Evolutionary conservation across 495 filamentous ascomycete species (phyloP), one percentile per base, ranked within the genome.

Genomic region (Aspergillus taichungensis): DNA sequence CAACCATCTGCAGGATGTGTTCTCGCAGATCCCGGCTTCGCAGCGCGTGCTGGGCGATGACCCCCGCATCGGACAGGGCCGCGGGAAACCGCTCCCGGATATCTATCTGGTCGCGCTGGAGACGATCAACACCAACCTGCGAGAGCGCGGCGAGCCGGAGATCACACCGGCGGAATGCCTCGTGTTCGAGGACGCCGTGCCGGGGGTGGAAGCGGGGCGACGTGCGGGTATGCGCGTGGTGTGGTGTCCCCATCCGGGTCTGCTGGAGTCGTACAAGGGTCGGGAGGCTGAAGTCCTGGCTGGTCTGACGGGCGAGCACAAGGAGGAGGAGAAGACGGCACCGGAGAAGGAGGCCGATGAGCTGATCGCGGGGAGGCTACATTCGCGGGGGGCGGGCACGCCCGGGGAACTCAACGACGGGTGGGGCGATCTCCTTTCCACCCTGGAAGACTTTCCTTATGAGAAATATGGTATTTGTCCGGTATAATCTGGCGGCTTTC

Each of bases 121-220:
- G 65, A 85, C 80, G 1, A 83, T 99, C 55, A 99, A 99, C 63
- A 71, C 70, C 3, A 78, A 75, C 6, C 57, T 92, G 9, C 61
- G 76, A 1, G 54, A 47, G 9, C 66, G 73, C 34, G 81, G 79
- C 0, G 80, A 90, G 57, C 60, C 65, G 30, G 79, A 83, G 50
- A 82, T 99, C 34, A 70, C 53, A 38, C 87, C 89, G 0, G 83
- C 83, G 52, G 92, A 99, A 61, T 96, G 91, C 63, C 70, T 99
- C 7, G 92, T 99, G 0, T 96, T 99, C 56, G 92, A 99, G 63
- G 92, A 99, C 61, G 82, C 80, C 18, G 90, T 97, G 3, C 87
- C 88, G 0, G 92, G 92, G 0, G 88, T 95, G 0, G 92, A 99
- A 67, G 79, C 90, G 8, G 92, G 88, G 8, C 69, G 92, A 29